Base-by-base conservation (phyloP, 2,329 filamentous ascomycete species). In the Sporothrix euskadiensis region DNA sequence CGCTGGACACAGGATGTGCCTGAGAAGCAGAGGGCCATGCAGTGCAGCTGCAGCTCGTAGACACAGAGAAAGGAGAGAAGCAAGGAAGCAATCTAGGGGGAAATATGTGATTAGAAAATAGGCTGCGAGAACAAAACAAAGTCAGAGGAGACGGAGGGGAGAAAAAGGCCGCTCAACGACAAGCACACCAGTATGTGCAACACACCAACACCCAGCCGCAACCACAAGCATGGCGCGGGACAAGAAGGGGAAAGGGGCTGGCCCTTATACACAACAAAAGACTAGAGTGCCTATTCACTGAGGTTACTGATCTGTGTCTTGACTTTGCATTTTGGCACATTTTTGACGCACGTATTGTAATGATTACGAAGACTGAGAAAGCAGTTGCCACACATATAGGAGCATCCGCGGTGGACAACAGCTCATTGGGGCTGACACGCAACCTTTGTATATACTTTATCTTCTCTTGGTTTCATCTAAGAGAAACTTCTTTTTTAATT, bases 21-120 rank as follows among this genome's bases (percentile, higher is more conserved):
- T 0, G 89, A 88, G 80, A 86, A 86, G 63, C 89, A 90, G 82
- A 88, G 93, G 77, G 92, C 92, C 47, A 90, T 97, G 88, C 95
- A 98, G 84, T 98, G 96, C 81, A 97, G 93, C 80, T 99, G 96
- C 83, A 97, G 94, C 80, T 98, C 95, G 32, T 97, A 85, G 78
- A 84, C 77, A 8, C 9, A 22, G 12, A n/a, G 26, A 26, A 35
- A 16, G 5, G 26, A 7, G 6, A 59, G 3, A 3, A 59, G 9
- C 30, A 5, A 4, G 26, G 26, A 26, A n/a, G 49, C 26, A 7
- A 56, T 2, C 9, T 12, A 16, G 26, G 26, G 1, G 44, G 19
- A 49, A 59, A 8, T 7, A 2, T 12, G 9, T 35, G 56, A 59
- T n/a, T 41, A 63, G 32, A 63, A 26, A 19, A 47, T 16, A 10